A percentile compares a stretch with the other conserved stretches of the same genome.
Conservation (phyloP, 192 early-diverging fungal species). For the Coemansia biformis region DNA sequence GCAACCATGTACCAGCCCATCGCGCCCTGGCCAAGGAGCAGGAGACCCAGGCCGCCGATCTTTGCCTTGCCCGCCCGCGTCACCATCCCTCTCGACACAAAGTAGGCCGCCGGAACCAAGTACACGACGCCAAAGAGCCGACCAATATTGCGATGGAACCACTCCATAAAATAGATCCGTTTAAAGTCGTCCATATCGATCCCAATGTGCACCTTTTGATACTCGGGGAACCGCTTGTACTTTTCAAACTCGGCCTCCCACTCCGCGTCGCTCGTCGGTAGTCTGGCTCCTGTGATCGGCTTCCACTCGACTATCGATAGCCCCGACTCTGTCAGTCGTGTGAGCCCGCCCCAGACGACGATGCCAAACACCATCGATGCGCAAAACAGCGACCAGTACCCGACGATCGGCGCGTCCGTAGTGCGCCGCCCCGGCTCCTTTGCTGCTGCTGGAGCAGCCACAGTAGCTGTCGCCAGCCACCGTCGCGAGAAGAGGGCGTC, state of each 20-base stretch:
- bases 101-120: slow-evolving; percentile 81
- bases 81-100: slow-evolving; percentile 77
- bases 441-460: not conserved
- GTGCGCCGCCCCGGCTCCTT: slow-evolving; percentile 5
- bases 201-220: slow-evolving; percentile 85
- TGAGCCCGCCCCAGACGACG: slow-evolving; percentile 90
- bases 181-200: slow-evolving; percentile 93
- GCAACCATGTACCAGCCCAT: slow-evolving; percentile 99
- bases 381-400: slow-evolving; percentile 86
- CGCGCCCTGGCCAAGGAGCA: slow-evolving; percentile 78
- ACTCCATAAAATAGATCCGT: slow-evolving; percentile 96
- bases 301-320: slow-evolving; percentile 98
- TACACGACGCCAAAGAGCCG: slow-evolving; percentile 84
- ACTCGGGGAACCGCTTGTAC: slow-evolving; percentile 98
- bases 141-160: slow-evolving; percentile 95
- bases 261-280: slow-evolving; percentile 74
- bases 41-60: slow-evolving; percentile 56
- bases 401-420: slow-evolving; percentile 62
- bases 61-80: slow-evolving; percentile 57
- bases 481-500: not conserved
- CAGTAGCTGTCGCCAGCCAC: not conserved
- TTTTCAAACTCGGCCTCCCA: slow-evolving; percentile 96
- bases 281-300: slow-evolving; percentile 86
- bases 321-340: slow-evolving; percentile 94
- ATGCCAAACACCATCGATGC: slow-evolving; percentile 88